Percentiles rank a stretch among this genome's conserved stretches.
Conservation (phyloP, 192 early-diverging fungal genomes). For the Chytriomyces sp. region DNA sequence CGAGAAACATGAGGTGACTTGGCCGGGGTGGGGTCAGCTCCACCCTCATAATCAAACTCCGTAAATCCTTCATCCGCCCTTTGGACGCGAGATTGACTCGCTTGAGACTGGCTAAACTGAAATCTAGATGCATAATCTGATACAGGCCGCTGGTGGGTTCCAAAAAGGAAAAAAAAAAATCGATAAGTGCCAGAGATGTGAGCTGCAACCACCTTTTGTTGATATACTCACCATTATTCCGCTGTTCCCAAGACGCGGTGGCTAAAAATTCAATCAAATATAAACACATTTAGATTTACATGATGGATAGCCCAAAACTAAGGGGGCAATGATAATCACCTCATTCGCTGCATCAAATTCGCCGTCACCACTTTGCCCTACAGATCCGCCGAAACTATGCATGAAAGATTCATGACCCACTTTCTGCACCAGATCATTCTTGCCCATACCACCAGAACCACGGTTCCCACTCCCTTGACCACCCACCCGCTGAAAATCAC, state of each 20-base stretch:
- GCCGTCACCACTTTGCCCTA: not conserved
- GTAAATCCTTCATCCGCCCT: too few species aligned
- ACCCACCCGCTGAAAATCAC: not conserved
- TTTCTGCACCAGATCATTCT: not conserved
- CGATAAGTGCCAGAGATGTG: not conserved
- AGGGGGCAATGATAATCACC: not conserved
- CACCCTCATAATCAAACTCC: not conserved
- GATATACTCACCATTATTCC: not conserved
- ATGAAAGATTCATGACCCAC: constrained; percentile 18
- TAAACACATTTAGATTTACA: not conserved
- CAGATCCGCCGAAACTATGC: not conserved
- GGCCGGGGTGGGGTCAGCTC: not conserved
- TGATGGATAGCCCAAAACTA: not conserved
- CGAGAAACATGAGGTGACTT: not conserved
- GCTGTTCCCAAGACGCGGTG: constrained; percentile 14
- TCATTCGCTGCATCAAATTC: too few species aligned
- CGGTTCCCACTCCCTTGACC: not conserved
- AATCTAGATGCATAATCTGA: not conserved
- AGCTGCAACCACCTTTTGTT: too few species aligned
- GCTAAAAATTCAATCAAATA: constrained; percentile 12
- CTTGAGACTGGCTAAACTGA: not conserved
- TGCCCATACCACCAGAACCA: not conserved
- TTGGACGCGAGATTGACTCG: constrained; percentile 5
- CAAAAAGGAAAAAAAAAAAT: too few species aligned
- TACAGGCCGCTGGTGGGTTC: constrained; percentile 2